Conservation (phyloP, 1,139 yeast genomes). For the Candida neerlandica region DNA sequence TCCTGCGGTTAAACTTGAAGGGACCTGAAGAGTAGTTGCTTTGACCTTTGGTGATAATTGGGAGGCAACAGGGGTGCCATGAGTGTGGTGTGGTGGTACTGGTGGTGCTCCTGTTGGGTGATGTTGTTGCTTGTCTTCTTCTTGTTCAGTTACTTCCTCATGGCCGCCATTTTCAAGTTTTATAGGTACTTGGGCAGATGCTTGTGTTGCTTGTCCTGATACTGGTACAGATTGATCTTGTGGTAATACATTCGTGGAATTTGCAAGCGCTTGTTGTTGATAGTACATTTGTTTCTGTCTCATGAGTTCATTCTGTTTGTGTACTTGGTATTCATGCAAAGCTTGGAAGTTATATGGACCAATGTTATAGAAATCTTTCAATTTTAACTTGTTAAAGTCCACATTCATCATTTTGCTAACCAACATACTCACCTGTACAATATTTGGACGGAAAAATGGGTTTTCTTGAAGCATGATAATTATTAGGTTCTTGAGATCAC, state of each 20-base stretch:
- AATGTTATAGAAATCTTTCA: constrained; percentile 41
- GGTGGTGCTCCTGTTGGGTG: background rate
- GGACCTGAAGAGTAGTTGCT: constrained; percentile 3
- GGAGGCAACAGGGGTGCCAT: background rate
- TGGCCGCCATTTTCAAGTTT: background rate
- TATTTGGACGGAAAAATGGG: constrained; percentile 83
- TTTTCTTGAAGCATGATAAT: constrained; percentile 79
- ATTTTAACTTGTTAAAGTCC: constrained; percentile 28
- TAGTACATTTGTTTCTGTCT: constrained; percentile 40
- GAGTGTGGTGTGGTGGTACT: background rate
- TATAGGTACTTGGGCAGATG: background rate
- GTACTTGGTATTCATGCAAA: constrained; percentile 46
- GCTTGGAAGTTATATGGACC: constrained; percentile 51
- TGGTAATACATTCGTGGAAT: constrained; percentile 9
- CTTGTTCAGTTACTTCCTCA: background rate
- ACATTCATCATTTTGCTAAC: constrained; percentile 34
- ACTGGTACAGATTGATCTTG: background rate
- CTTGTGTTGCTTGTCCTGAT: background rate
- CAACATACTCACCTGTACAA: constrained; percentile 61
- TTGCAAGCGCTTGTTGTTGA: constrained; percentile 29
- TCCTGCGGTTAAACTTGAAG: constrained; percentile 3
- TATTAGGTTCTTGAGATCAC: constrained; percentile 70
- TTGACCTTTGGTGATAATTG: constrained; percentile 6
- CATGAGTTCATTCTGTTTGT: constrained; percentile 38
- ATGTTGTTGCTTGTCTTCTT: too few relatives aligned